phyloP scores from a whole-genome alignment of 2,329 filamentous ascomycete genomes.

The Pseudocercospora fuligena region DNA sequence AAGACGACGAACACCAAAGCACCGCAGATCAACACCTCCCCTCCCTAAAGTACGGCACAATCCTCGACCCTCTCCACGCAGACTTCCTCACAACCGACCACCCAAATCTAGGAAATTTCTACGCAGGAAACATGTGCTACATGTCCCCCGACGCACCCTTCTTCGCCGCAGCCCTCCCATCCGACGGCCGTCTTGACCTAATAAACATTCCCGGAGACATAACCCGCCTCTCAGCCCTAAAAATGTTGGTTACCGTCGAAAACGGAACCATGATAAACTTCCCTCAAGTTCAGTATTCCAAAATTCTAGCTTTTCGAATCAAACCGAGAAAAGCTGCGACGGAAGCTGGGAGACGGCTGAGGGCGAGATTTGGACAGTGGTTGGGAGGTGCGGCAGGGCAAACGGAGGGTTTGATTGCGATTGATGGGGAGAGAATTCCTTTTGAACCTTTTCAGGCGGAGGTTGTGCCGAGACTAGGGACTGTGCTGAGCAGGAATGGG shows the following conservation, averaged over 20 bases:
- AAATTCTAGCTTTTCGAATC: conserved; percentile 85
- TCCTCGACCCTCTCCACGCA: conserved; percentile 74
- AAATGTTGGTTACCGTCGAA: conserved; percentile 73
- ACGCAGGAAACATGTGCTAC: conserved; percentile 91
- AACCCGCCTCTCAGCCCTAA: conserved; percentile 66
- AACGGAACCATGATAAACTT: conserved; percentile 79
- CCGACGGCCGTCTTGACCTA: conserved; percentile 85
- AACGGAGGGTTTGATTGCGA: conserved; percentile 82
- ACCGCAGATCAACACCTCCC: conserved; percentile 59
- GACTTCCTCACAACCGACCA: conserved; percentile 77
- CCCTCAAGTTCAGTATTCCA: conserved; percentile 76
- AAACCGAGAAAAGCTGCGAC: conserved; percentile 57
- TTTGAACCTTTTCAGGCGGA: conserved; percentile 93
- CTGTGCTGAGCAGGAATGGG: conserved; percentile 77
- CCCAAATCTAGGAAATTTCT: conserved; percentile 87
- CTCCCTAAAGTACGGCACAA: conserved; percentile 74
- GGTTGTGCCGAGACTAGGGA: conserved; percentile 79
- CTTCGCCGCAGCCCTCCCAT: conserved; percentile 80
- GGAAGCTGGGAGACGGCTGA: conserved; percentile 19
- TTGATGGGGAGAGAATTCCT: conserved; percentile 86
- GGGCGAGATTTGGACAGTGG: conserved; percentile 35
- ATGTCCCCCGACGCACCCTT: conserved; percentile 88
- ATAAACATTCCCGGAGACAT: conserved; percentile 80
- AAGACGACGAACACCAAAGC: conserved; percentile 24
- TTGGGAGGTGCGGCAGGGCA: conserved; percentile 46